Base-by-base conservation (phyloP, 352 stramenopile species). In the Pseudoperonospora humuli region DNA sequence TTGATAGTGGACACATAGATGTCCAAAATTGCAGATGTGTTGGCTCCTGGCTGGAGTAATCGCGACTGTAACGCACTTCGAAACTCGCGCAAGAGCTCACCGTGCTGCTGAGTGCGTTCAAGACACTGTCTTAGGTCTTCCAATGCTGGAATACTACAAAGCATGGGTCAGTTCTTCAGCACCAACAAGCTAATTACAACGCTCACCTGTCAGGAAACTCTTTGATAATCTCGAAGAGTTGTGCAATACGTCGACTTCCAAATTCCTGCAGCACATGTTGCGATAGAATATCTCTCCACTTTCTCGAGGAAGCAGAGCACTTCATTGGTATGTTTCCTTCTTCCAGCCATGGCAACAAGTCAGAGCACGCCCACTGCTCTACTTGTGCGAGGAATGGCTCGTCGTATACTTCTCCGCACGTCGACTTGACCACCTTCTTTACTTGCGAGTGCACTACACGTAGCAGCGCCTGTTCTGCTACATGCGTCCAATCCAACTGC, bases 1-100 rank as follows among this genome's bases (percentile, higher is more conserved):
- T 96, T 98, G 48, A 99, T 98, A 1, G 90, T 97, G 25, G 82
- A 88, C 33, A 98, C 96, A 65, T 99, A 99, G 18, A 98, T 92
- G 60, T 98, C 91, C 42, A 99, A 81, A 46, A 99, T 98, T 46
- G 97, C 86, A 7, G 76, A 84, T 0, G 96, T 98, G 50, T 95
- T 96, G 0, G 95, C 95, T 36, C 96, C 96, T 10, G 93, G 86
- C 64, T 98, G 96, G 20, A 98, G 67, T 26, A 98, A 62, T 11
- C 95, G 75, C n/a, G 68, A 65, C 15, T 79, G 44, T 24, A 98
- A 60, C 6, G 77, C 83, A 5, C 56, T 45, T 28, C 80, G 66
- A 33, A 98, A 94, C 17, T 73, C 70, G 13, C 68, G 26, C 3
- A 95, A 61, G 3, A 98, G 61, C 29, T 96, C 61, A 1, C 58